Evolutionary conservation across 2,329 filamentous ascomycete species (phyloP), one percentile per base, ranked within the genome.

Genomic region (Basipetospora chlamydospora): DNA sequence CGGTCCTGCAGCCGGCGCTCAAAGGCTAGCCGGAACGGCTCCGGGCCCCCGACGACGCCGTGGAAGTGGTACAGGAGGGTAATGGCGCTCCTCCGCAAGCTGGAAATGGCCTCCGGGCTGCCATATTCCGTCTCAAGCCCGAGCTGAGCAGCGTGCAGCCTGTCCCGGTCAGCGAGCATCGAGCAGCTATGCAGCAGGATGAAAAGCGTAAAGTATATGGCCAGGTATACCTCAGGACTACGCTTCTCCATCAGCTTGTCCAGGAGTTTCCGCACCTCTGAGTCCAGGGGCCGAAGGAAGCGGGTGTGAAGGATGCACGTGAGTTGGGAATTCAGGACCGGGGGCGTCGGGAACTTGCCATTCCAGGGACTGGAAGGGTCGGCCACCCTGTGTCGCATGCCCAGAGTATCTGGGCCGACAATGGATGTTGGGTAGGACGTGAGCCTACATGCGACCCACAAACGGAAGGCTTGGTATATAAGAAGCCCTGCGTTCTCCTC

Each of bases 111-210:
- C 6, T 15, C 6, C 5, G 32, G 38, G 16, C 36, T 35, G 3
- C 26, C 38, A 26, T 39, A 39, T 11, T 26, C n/a, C 3, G 17
- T 22, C n/a, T 26, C 15, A 15, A 35, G 17, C 11, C 23, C 17
- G 17, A 39, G 26, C 21, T 41, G 39, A n/a, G 28, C 26, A 8
- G 39, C 39, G 13, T 35, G 35, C 31, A 26, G 13, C 26, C 26
- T 11, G 16, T 41, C 35, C 5, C 39, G 25, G 15, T 35, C 18
- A 3, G 32, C 33, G 15, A 41, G 23, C 31, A 41, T 21, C 6
- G 33, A 17, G 26, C 39, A 41, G 26, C 32, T 35, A 32, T 41
- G 39, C 10, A 41, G 35, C 17, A 41, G 28, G 15, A 41, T 26
- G 22, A 41, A 41, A 9, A 41, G 17, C n/a, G 35, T 15, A 10